Base-by-base conservation (phyloP, 2,329 filamentous ascomycete species). In the Penicillium sp. region DNA sequence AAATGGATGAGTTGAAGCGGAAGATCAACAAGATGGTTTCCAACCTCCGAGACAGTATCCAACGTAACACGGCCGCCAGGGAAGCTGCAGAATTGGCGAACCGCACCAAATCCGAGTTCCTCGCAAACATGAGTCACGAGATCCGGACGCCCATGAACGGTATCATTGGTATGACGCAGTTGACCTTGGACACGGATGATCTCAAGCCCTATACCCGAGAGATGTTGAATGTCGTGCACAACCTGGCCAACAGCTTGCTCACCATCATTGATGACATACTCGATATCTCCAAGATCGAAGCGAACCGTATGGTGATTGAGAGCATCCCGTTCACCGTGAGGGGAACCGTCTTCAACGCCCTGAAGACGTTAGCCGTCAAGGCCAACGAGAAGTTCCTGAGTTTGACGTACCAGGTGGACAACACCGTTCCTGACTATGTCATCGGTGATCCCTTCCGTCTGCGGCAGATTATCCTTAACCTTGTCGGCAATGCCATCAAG, bases 1-100 rank as follows among this genome's bases (percentile, higher is more conserved):
- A 98, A 71, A 97, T 98, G 93, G 93, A 97, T 70, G 91, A 97
- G 69, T 78, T 98, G 61, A 98, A 98, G 73, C 84, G 90, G 63
- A 97, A 97, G 77, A 97, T 98, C 78, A 98, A 97, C 68, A 88
- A 94, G 74, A 98, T 98, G 93, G 90, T 97, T 46, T 93, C 87
- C 66, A 95, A 95, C 66, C 74, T 98, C 54, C 79, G 91, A 59
- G 93, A 97, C 71, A 94, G 87, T 77, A 96, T 98, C 59, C 90
- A 97, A 69, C 83, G 89, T 67, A 98, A 97, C 68, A 96, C 90
- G 3, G 88, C 90, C 58, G 93, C 93, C 50, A 86, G 93, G 70
- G 91, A 97, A 70, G 90, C 91, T 41, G 93, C 93, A 62, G 93
- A 98, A 68, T 75, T 96, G 66, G 93, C 93, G 56, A 97, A 96